A percentile compares a stretch with the other conserved stretches of the same genome.
Evolutionary conservation across 2,329 filamentous ascomycete species (phyloP).

Genomic region (Parasarocladium wereldwijsianum): DNA sequence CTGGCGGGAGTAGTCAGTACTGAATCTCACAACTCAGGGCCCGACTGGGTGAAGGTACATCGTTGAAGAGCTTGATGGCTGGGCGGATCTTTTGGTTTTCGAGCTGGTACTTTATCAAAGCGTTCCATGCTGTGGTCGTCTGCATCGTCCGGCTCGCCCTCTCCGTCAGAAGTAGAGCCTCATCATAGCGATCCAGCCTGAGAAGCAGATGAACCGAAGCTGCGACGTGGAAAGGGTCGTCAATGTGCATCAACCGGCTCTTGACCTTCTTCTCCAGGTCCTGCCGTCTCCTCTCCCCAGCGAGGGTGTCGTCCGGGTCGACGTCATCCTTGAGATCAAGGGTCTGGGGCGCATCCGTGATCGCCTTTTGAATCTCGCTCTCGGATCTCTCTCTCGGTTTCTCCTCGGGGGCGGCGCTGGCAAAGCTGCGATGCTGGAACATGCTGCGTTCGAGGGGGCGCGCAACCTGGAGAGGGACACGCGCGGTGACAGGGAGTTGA

Average conservation of each 20-base stretch:
- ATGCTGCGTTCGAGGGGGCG: too few relatives aligned
- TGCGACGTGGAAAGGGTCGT: slow-evolving; percentile 61
- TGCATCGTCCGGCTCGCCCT: slow-evolving; percentile 47
- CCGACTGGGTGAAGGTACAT: slow-evolving; percentile 32
- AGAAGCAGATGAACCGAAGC: slow-evolving; percentile 51
- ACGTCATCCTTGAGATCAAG: slow-evolving; percentile 8
- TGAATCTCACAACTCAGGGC: slow-evolving; percentile 4
- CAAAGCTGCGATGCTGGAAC: too few relatives aligned
- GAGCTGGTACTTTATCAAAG: slow-evolving; percentile 60
- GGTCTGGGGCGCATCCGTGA: slow-evolving; percentile 11
- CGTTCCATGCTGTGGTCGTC: slow-evolving; percentile 75
- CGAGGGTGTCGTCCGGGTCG: slow-evolving; percentile 5
- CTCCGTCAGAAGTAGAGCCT: slow-evolving; percentile 55
- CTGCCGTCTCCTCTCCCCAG: neutral
- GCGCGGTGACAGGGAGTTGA: too few relatives aligned
- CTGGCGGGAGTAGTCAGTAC: slow-evolving; percentile 22
- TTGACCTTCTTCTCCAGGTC: slow-evolving; percentile 16
- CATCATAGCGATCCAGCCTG: slow-evolving; percentile 40
- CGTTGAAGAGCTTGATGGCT: slow-evolving; percentile 77
- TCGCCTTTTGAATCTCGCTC: too few relatives aligned
- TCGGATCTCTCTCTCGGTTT: too few relatives aligned
- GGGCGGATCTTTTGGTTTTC: slow-evolving; percentile 40
- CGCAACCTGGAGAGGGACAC: too few relatives aligned
- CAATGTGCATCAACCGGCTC: slow-evolving; percentile 45
- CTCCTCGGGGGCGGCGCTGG: too few relatives aligned